A percentile compares a stretch with the other conserved stretches of the same genome.
Conservation (phyloP, 495 filamentous ascomycete genomes). For the Bathelium albidoporum region DNA sequence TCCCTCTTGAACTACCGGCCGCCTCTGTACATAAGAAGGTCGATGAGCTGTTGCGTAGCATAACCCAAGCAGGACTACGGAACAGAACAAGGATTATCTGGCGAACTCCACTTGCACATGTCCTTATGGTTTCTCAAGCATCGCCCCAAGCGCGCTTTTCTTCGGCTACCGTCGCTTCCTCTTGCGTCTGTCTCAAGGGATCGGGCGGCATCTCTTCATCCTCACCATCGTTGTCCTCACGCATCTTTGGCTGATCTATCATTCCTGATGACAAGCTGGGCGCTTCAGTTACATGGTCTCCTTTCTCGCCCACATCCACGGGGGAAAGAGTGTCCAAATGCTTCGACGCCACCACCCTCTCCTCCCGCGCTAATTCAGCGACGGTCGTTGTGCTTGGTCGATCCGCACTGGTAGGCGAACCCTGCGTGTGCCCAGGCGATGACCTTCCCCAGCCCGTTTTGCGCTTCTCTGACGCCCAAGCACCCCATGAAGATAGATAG, state of each 20-base stretch:
- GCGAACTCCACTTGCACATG: no score
- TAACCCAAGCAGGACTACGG: no score
- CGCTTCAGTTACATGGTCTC: not conserved
- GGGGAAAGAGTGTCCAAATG: not conserved
- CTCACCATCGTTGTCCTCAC: not conserved
- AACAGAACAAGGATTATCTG: no score
- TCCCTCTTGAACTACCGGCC: no score
- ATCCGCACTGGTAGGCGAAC: not conserved
- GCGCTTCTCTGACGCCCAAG: conserved; percentile 85
- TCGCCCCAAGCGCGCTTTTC: conserved; percentile 1
- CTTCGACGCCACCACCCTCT: not conserved
- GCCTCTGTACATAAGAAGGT: no score
- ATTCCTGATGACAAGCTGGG: not conserved
- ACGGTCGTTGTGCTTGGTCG: conserved; percentile 18
- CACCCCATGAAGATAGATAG: conserved; percentile 89
- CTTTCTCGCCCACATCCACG: not conserved
- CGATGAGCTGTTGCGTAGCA: no score
- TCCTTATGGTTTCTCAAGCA: no score
- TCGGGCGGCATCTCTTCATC: not conserved
- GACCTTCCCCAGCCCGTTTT: conserved; percentile 44
- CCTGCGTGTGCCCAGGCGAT: not conserved
- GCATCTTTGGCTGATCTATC: not conserved
- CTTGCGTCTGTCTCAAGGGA: not conserved
- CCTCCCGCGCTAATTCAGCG: conserved; percentile 14
- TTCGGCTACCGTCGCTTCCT: not conserved